phyloP scores from a whole-genome alignment of 176 grass and related monocot species.

The Puccinellia tenuiflora region DNA sequence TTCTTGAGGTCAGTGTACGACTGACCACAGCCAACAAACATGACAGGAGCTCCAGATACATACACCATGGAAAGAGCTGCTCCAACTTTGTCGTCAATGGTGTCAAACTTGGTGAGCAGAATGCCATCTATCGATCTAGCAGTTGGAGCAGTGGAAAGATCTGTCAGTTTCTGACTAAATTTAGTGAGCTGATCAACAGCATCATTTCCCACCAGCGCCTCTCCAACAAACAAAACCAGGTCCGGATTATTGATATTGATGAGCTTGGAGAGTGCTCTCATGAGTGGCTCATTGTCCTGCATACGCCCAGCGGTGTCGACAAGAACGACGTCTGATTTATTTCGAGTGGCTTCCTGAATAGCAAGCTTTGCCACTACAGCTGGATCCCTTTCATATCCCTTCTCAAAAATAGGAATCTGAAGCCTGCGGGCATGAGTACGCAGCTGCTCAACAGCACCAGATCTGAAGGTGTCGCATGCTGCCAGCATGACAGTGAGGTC shows the following conservation, averaged over 20 bases:
- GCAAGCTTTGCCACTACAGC: slow-evolving; percentile 72
- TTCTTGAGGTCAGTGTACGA: slow-evolving; percentile 11
- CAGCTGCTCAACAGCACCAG: slow-evolving; percentile 94
- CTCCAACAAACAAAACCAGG: slow-evolving; percentile 67
- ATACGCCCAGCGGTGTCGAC: slow-evolving; percentile 72
- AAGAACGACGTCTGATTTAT: slow-evolving; percentile 70
- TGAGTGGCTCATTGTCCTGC: slow-evolving; percentile 73
- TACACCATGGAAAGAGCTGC: slow-evolving; percentile 13
- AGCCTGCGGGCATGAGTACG: slow-evolving; percentile 75
- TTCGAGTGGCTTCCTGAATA: slow-evolving; percentile 59
- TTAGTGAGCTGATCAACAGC: slow-evolving; percentile 75
- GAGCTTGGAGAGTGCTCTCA: slow-evolving; percentile 78
- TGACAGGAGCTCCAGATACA: slow-evolving; percentile 9
- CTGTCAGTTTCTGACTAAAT: slow-evolving; percentile 42
- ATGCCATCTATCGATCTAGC: not conserved
- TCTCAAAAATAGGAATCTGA: slow-evolving; percentile 84
- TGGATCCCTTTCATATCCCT: slow-evolving; percentile 71
- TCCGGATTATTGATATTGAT: slow-evolving; percentile 70
- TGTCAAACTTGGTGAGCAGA: slow-evolving; percentile 1
- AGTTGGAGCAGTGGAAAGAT: slow-evolving; percentile 1
- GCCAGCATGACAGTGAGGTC: slow-evolving; percentile 81
- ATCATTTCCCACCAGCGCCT: slow-evolving; percentile 76
- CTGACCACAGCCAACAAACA: slow-evolving; percentile 12
- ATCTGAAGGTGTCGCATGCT: slow-evolving; percentile 90
- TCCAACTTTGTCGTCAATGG: slow-evolving; percentile 12